Base-by-base conservation (phyloP, 2,329 filamentous ascomycete species). In the Venturia effusa region DNA sequence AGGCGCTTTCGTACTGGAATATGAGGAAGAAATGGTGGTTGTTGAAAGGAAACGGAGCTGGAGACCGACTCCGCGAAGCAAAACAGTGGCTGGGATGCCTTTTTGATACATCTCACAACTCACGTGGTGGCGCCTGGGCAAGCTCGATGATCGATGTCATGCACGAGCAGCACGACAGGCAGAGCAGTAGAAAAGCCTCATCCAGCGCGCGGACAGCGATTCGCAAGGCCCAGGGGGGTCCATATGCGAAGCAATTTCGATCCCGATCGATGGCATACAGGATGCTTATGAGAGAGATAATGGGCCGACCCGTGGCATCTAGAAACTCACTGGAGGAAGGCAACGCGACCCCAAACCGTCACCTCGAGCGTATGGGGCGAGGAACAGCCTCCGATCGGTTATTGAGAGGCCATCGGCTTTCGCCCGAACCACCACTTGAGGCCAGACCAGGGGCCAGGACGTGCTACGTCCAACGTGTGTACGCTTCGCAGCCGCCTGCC, bases 341-440 rank as follows among this genome's bases (percentile, higher is more conserved):
- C 6, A 45, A 24, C 43, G 7, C 2, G 43, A 24, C 27, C 51
- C 30, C 51, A 57, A 57, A 57, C 30, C 51, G 15, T 57, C 51
- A 57, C 51, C 51, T 57, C 30, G 51, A 34, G 51, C 51, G 51
- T 57, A 34, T 30, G 30, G 30, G 51, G 51, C 51, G 51, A 57
- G 51, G 51, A 57, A 57, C 27, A 37, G 51, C 51, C 51, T 57
- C 51, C 51, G 51, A 17, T 34, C 51, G 51, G 17, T 11, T 17
- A 57, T 57, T 57, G 51, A 57, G 51, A 57, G 51, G 51, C 51
- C 30, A 57, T 57, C 51, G 51, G 51, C 51, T 34, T 57, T 37
- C 27, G 17, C 17, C 51, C 51, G 27, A 57, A 27, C 10, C 7
- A 51, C 45, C 22, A 4, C 51, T 19, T 34, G 11, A 27, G 45